Base-by-base conservation (phyloP, 2,329 filamentous ascomycete genomes). In the Fusarium vanettenii region DNA sequence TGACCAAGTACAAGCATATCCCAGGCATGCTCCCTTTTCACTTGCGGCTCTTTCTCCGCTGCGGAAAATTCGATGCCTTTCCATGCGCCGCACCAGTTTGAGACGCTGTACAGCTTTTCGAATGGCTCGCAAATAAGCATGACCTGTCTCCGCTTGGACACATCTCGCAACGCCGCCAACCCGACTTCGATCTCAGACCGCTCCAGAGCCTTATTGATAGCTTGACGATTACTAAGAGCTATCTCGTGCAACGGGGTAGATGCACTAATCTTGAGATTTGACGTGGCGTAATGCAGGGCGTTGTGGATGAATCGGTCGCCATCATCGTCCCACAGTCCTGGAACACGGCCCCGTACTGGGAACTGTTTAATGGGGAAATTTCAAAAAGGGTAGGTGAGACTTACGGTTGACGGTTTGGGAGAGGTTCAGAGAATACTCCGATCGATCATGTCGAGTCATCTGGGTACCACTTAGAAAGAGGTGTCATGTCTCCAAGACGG, bases 371-470 rank as follows among this genome's bases (percentile, higher is more conserved):
- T 25, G n/a, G 2, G 5, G 11, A 6, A 25, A 16, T 3, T 22
- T 2, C 18, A 27, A 5, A 16, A 5, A 6, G 5, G 13, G n/a
- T 4, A 5, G 2, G 6, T n/a, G 5, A 13, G 2, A 37, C 67
- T 16, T 37, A 64, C 65, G 14, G 27, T 69, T 69, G 11, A 70
- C 39, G 2, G 65, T 62, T 4, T 67, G 45, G 1, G 67, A 70
- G 2, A 70, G 31, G 1, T 48, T 56, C 7, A 64, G 3, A 1
- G 37, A 9, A 37, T 64, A 64, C 6, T 59, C 13, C 5, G 14
- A 6, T 7, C 27, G 27, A 3, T 4, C 6, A 4, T 64, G 16
- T 13, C 65, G 55, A 8, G 33, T 16, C 8, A 70, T 31, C 65
- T 70, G 2, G 1, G 10, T 14, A 43, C 16, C 7, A 25, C 13